phyloP scores from a whole-genome alignment of 768 basidiomycete species.

The Postia placenta region DNA sequence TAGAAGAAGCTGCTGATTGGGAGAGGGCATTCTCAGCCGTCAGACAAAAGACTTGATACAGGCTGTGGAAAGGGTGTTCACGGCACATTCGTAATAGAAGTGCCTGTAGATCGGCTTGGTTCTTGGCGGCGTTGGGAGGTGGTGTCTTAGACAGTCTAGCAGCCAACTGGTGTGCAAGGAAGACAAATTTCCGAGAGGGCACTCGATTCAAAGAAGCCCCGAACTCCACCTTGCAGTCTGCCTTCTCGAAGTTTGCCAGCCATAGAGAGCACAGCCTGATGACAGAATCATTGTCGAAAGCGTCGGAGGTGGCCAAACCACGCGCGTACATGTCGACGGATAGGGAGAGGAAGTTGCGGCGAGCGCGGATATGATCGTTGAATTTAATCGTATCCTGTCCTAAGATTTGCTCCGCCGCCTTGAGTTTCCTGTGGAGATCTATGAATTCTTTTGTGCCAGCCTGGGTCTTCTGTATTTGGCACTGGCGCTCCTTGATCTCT shows the following conservation, averaged over 20 bases:
- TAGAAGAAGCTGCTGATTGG: slow-evolving; percentile 13
- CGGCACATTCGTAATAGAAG: slow-evolving; percentile 71
- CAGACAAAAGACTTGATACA: slow-evolving; percentile 86
- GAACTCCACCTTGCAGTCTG: slow-evolving; percentile 35
- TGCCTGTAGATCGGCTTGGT: slow-evolving; percentile 54
- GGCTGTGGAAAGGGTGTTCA: slow-evolving; percentile 91
- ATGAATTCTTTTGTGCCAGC: slow-evolving; percentile 15
- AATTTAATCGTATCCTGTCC: slow-evolving; percentile 46
- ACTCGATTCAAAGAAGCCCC: slow-evolving; percentile 46
- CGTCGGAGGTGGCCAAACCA: slow-evolving; percentile 63
- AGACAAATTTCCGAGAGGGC: slow-evolving; percentile 85
- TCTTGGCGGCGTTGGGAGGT: slow-evolving; percentile 21
- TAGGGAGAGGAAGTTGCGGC: slow-evolving; percentile 58
- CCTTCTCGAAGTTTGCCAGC: slow-evolving; percentile 79
- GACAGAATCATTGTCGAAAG: slow-evolving; percentile 68
- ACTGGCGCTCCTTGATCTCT: slow-evolving; percentile 55
- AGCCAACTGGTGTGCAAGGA: slow-evolving; percentile 88
- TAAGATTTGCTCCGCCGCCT: slow-evolving; percentile 42
- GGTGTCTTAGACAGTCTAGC: slow-evolving; percentile 65
- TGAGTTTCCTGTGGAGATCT: slow-evolving; percentile 31
- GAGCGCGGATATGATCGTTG: slow-evolving; percentile 35
- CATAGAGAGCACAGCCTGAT: slow-evolving; percentile 87
- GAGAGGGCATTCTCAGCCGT: slow-evolving; percentile 28
- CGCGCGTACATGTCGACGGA: slow-evolving; percentile 85
- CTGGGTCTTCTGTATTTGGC: slow-evolving; percentile 24